phyloP scores from a whole-genome alignment of 352 stramenopile genomes.

The Phytophthora ohioensis region DNA sequence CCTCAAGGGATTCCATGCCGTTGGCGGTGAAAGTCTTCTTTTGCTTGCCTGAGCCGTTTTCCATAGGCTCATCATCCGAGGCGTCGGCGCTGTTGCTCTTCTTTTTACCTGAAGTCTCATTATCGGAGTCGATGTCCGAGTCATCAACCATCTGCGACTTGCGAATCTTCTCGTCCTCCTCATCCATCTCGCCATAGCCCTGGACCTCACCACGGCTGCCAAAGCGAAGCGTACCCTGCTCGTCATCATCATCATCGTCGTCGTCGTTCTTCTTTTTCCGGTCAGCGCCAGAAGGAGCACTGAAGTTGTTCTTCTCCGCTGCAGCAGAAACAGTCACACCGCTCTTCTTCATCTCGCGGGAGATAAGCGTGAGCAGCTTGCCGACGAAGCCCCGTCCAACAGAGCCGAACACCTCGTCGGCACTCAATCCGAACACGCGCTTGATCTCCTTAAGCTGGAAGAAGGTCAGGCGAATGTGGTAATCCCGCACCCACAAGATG shows the following conservation, averaged over 20 bases:
- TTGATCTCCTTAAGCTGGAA: constrained; percentile 95
- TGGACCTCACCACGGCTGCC: constrained; percentile 81
- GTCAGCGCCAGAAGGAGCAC: constrained; percentile 34
- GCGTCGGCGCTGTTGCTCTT: constrained; percentile 26
- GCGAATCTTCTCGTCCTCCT: constrained; percentile 93
- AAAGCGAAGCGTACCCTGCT: constrained; percentile 90
- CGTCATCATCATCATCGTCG: constrained; percentile 89
- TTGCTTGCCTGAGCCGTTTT: constrained; percentile 41
- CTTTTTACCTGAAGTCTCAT: constrained; percentile 55
- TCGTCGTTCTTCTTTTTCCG: constrained; percentile 62
- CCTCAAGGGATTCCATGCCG: constrained; percentile 78
- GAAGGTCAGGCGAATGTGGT: constrained; percentile 96
- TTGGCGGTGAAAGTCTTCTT: constrained; percentile 59
- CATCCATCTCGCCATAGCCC: constrained; percentile 93
- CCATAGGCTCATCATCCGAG: constrained; percentile 53
- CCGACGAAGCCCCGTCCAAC: constrained; percentile 92
- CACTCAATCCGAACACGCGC: constrained; percentile 94
- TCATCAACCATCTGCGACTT: constrained; percentile 67
- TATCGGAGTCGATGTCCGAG: constrained; percentile 65
- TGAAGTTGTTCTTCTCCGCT: constrained; percentile 59
- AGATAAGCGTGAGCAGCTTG: constrained; percentile 95
- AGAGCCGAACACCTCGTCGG: constrained; percentile 93
- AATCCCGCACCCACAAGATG: constrained; percentile 96
- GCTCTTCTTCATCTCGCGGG: constrained; percentile 94
- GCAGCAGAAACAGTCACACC: constrained; percentile 65